Percentiles rank a stretch among this genome's conserved stretches.
These are phyloP conservation scores for Pythium oligandrum DNA, from an alignment of 352 stramenopile genomes.

Conservation along the genomic window DNA sequence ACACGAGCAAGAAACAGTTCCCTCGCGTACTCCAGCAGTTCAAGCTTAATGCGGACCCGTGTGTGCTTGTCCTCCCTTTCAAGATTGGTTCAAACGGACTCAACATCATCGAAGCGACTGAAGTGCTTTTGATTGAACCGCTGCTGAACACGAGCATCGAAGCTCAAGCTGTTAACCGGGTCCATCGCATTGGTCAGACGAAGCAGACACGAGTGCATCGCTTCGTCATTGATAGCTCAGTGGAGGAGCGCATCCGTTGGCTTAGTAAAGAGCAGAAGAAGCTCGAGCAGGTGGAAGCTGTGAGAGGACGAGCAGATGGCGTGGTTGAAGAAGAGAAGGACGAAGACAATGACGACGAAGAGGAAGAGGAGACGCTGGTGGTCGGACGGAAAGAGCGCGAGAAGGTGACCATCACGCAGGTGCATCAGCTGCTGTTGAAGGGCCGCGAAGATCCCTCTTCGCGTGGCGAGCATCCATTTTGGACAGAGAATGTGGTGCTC, in stretches of 20 bases:
- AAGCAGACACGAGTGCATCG: constrained; percentile 78
- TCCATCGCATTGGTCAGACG: constrained; percentile 90
- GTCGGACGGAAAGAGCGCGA: constrained; percentile 50
- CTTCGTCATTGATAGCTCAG: constrained; percentile 84
- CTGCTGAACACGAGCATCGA: constrained; percentile 85
- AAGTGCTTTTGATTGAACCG: constrained; percentile 90
- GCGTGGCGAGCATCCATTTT: constrained; percentile 26
- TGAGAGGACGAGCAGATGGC: not conserved
- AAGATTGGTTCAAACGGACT: constrained; percentile 89
- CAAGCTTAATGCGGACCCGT: constrained; percentile 37
- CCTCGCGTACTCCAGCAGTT: constrained; percentile 43
- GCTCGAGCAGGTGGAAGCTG: not conserved
- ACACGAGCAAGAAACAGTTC: constrained; percentile 52
- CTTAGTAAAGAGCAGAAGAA: constrained; percentile 25
- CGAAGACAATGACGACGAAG: constrained; percentile 15
- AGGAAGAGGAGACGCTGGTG: constrained; percentile 25
- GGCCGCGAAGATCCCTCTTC: not conserved
- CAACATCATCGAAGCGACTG: constrained; percentile 90
- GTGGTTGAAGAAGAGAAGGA: constrained; percentile 17
- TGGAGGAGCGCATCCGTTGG: constrained; percentile 87
- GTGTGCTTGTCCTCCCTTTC: constrained; percentile 73
- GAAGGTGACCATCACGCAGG: constrained; percentile 42
- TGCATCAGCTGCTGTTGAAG: constrained; percentile 31
- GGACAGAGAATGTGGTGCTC: constrained; percentile 34
- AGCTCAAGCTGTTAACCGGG: constrained; percentile 83